Conservation (phyloP, 805 yeast species). For the Starmerella scarabaei region DNA sequence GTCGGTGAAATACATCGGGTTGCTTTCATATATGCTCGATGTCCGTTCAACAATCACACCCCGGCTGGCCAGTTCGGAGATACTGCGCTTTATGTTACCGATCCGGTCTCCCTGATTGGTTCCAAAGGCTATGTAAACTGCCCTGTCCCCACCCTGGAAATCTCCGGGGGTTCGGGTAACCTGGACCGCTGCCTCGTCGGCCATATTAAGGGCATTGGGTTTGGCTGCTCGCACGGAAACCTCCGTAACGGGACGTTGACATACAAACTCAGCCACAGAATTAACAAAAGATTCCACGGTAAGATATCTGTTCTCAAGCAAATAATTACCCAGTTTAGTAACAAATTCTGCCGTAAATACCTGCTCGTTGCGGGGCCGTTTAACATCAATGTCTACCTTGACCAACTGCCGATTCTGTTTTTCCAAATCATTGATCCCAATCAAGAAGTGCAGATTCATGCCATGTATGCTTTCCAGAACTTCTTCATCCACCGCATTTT, state of each 20-base stretch:
- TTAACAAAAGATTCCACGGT: conserved; percentile 88
- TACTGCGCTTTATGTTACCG: conserved; percentile 44
- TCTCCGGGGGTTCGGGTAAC: conserved; percentile 39
- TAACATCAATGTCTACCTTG: conserved; percentile 40
- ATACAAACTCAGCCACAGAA: conserved; percentile 48
- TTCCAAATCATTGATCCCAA: conserved; percentile 90
- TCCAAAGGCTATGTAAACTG: conserved; percentile 76
- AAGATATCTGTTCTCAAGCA: conserved; percentile 69
- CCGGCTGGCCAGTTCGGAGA: conserved; percentile 34
- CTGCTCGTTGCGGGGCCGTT: conserved; percentile 25
- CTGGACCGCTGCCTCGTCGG: conserved; percentile 84
- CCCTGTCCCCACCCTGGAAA: conserved; percentile 23
- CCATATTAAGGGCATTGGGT: conserved; percentile 76
- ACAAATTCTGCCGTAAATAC: conserved; percentile 15
- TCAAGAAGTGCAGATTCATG: conserved; percentile 54
- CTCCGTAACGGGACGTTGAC: conserved; percentile 30
- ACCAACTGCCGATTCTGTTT: conserved; percentile 70
- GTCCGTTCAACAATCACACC: conserved; percentile 42
- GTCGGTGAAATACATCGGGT: conserved; percentile 79
- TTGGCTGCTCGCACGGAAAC: conserved; percentile 58
- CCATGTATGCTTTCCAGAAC: conserved; percentile 21
- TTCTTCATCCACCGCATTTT: conserved; percentile 17
- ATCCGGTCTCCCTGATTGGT: conserved; percentile 69
- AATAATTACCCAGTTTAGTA: conserved; percentile 37
- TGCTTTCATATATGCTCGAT: conserved; percentile 73